These are phyloP conservation scores for Falciphora oryzae DNA, from an alignment of 2,329 filamentous ascomycete genomes.

Conservation along the genomic window DNA sequence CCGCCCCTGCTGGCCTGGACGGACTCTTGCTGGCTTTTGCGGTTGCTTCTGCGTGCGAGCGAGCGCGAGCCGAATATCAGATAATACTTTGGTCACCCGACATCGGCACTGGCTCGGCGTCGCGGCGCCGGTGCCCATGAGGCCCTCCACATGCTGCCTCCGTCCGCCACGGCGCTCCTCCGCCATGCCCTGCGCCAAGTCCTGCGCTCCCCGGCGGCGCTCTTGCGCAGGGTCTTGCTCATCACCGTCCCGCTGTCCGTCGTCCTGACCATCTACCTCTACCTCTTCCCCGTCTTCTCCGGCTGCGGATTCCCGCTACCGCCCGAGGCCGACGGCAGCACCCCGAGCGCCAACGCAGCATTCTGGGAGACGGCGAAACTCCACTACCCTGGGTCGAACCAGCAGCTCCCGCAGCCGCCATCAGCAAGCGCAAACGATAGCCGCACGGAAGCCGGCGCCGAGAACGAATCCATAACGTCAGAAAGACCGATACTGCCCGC, in stretches of 20 bases:
- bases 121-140: constrained; percentile 21
- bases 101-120: neutral
- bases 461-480: neutral
- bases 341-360: constrained; percentile 20
- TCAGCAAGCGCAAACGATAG: constrained; percentile 15
- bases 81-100: neutral
- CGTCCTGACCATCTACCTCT: constrained; percentile 69
- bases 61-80: neutral
- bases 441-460: neutral
- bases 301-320: constrained; percentile 72
- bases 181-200: constrained; percentile 43
- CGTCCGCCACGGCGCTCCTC: constrained; percentile 39
- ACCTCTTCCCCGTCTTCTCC: constrained; percentile 77
- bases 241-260: constrained; percentile 60
- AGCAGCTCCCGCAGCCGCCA: constrained; percentile 17
- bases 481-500: neutral
- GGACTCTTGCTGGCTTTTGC: neutral
- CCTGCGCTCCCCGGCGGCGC: constrained; percentile 30
- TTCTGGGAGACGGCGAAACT: constrained; percentile 35
- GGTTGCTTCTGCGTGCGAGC: too few species aligned
- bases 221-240: constrained; percentile 52
- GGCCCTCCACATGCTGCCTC: constrained; percentile 43
- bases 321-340: constrained; percentile 17
- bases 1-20: neutral
- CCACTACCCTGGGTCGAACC: constrained; percentile 32